Conservation (phyloP, 2,329 filamentous ascomycete species). For the Orbilia blumenaviensis region DNA sequence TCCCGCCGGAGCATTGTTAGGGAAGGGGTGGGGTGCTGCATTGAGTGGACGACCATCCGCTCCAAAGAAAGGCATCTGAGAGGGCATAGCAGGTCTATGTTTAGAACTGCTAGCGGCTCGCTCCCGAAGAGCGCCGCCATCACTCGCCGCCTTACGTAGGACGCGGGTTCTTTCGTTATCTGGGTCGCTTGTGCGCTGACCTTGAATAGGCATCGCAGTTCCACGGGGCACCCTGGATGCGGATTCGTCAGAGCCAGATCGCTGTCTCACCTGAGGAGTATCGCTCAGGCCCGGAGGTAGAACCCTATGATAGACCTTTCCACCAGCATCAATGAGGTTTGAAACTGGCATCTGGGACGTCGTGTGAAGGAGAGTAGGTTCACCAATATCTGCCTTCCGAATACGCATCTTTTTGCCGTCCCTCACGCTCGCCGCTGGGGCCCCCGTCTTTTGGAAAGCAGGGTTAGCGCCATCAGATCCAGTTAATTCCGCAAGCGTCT, state of each 20-base stretch:
- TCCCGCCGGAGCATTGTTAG: slow-evolving; percentile 46
- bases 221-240: slow-evolving; percentile 15
- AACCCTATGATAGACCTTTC: slow-evolving; percentile 32
- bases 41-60: slow-evolving; percentile 34
- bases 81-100: slow-evolving; percentile 19
- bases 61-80: slow-evolving; percentile 37
- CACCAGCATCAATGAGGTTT: slow-evolving; percentile 48
- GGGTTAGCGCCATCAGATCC: slow-evolving; percentile 36
- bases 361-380: slow-evolving; percentile 39
- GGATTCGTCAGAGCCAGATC: slow-evolving; percentile 47
- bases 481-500: slow-evolving; percentile 44
- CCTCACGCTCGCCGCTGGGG: slow-evolving; percentile 1
- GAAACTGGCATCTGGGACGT: slow-evolving; percentile 51
- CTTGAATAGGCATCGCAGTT: not conserved
- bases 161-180: slow-evolving; percentile 31
- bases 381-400: slow-evolving; percentile 44
- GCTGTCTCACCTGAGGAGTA: slow-evolving; percentile 34
- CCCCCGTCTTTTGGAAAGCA: slow-evolving; percentile 32
- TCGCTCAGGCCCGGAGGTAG: slow-evolving; percentile 40
- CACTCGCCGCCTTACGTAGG: slow-evolving; percentile 45
- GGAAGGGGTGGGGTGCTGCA: slow-evolving; percentile 24
- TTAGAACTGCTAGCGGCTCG: slow-evolving; percentile 36
- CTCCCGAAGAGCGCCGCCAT: slow-evolving; percentile 40
- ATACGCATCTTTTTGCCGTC: slow-evolving; percentile 38
- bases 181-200: slow-evolving; percentile 43